Evolutionary conservation across 441 rosid genomes (phyloP).

Genomic region (Heliophila coronopifolia): DNA sequence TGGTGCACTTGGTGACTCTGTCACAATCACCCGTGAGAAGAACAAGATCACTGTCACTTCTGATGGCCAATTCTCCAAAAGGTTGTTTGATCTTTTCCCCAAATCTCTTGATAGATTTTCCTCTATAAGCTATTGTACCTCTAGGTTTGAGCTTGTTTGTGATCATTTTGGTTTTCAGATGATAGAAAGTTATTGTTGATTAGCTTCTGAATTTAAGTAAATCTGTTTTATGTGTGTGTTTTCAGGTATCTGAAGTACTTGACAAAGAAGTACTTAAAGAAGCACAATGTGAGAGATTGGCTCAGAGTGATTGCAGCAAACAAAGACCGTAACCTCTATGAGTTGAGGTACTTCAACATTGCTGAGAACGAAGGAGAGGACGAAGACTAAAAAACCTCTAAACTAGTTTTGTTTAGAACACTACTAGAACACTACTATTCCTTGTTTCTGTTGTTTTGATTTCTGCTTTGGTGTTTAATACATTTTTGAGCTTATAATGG

Average conservation of each 20-base stretch:
- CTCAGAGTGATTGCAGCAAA: conserved; percentile 62
- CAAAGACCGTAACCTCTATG: conserved; percentile 54
- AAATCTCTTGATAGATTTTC: no score
- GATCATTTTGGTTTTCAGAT: no score
- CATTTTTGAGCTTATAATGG: no score
- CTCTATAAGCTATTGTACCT: no score
- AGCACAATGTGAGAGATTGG: conserved; percentile 73
- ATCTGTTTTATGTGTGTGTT: not conserved
- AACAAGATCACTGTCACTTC: conserved; percentile 59
- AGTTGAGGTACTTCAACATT: conserved; percentile 78
- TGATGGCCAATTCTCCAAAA: conserved; percentile 62
- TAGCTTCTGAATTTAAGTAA: not conserved
- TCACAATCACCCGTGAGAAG: conserved; percentile 60
- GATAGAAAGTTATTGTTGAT: no score
- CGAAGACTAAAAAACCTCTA: conserved; percentile 41
- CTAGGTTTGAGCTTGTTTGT: no score
- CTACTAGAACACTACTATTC: conserved; percentile 5
- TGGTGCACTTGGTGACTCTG: conserved; percentile 62
- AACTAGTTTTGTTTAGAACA: conserved; percentile 4
- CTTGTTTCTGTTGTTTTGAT: conserved; percentile 3
- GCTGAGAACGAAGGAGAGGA: conserved; percentile 81
- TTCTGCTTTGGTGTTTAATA: no score
- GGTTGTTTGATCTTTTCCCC: no score
- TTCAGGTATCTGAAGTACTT: conserved; percentile 54
- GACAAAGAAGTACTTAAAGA: conserved; percentile 66